Evolutionary conservation across 2,329 filamentous ascomycete genomes (phyloP).

Genomic region (Fusarium sambucinum): DNA sequence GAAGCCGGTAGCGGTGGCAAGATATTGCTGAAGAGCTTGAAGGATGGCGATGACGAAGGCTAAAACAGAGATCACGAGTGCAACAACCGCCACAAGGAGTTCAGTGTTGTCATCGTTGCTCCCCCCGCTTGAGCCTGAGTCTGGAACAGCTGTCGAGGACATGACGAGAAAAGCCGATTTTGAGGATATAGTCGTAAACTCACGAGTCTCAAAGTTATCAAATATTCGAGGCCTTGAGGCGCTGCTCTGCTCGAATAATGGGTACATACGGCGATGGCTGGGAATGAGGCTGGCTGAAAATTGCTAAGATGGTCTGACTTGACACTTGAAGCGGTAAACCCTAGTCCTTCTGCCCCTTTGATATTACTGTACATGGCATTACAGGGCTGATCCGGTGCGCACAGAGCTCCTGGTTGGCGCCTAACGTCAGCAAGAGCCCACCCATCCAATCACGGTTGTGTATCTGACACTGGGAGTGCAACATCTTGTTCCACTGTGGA

Average conservation of each 20-base stretch:
- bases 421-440: neutral
- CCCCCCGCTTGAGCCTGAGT: neutral
- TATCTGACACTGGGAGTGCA: neutral
- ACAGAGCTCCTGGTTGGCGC: neutral
- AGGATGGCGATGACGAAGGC: slow-evolving; percentile 55
- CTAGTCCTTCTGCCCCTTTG: neutral
- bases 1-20: slow-evolving; percentile 57
- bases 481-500: neutral
- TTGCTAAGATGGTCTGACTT: neutral
- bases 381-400: neutral
- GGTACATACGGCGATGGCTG: neutral
- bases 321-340: neutral
- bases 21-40: slow-evolving; percentile 58
- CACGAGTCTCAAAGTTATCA: neutral
- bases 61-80: slow-evolving; percentile 57
- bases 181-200: too few relatives aligned
- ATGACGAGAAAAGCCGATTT: neutral
- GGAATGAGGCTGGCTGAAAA: slow-evolving; percentile 4
- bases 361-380: neutral
- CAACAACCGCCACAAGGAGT: slow-evolving; percentile 53
- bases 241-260: neutral
- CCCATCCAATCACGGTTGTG: neutral
- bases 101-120: slow-evolving; percentile 36
- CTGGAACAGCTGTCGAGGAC: slow-evolving; percentile 13
- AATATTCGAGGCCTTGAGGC: neutral